A percentile compares a stretch with the other conserved stretches of the same genome.
Evolutionary conservation across 2,329 filamentous ascomycete species (phyloP).

Genomic region (Arthrobotrys conoides): DNA sequence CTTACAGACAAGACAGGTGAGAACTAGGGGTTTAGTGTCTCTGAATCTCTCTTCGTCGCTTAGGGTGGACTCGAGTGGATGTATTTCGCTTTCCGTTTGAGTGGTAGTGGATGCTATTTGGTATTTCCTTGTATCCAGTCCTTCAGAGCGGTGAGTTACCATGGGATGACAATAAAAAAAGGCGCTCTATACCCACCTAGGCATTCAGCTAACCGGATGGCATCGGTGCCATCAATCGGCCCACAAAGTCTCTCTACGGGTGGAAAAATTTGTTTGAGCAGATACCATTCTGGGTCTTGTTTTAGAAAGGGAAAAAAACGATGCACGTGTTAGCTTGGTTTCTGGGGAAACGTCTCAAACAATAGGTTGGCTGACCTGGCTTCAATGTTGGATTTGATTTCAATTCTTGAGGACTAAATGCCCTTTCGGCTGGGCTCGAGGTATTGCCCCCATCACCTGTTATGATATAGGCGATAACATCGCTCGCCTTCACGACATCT

Average conservation of each 20-base stretch:
- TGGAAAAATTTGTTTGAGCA: constrained; percentile 97
- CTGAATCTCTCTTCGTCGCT: constrained; percentile 91
- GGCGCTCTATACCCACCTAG: constrained; percentile 70
- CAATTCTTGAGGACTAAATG: constrained; percentile 87
- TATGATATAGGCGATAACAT: constrained; percentile 96
- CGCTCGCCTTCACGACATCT: constrained; percentile 89
- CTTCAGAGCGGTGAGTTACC: constrained; percentile 28
- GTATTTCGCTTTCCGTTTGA: constrained; percentile 73
- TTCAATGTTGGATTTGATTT: constrained; percentile 81
- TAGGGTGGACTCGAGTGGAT: constrained; percentile 93
- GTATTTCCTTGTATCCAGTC: constrained; percentile 91
- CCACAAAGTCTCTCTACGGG: constrained; percentile 97
- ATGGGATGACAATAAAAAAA: not conserved
- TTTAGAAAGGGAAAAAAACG: not conserved
- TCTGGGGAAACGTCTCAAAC: not conserved
- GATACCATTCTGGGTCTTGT: constrained; percentile 92
- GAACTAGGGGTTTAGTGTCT: constrained; percentile 80
- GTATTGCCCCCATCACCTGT: constrained; percentile 75
- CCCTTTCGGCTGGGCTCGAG: constrained; percentile 82
- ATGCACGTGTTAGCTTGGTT: constrained; percentile 7
- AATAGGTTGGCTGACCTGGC: constrained; percentile 68
- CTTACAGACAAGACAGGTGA: constrained; percentile 87
- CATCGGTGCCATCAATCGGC: constrained; percentile 93
- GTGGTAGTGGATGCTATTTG: constrained; percentile 74
- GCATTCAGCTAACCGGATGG: constrained; percentile 89